These are phyloP conservation scores for Phaeolepiota aurea DNA, from an alignment of 768 basidiomycete species.

Conservation along the genomic window DNA sequence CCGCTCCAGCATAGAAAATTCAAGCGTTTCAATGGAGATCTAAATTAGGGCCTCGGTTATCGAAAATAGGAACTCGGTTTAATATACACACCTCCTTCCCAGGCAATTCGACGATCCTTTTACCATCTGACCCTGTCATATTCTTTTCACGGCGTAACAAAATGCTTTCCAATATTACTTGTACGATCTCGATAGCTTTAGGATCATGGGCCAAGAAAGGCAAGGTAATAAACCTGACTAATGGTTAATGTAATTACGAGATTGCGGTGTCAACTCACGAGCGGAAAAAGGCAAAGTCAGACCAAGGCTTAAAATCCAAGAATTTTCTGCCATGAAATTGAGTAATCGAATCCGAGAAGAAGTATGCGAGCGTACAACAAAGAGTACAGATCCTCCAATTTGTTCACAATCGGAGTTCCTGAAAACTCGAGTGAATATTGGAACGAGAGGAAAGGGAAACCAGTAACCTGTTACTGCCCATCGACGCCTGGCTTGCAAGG, in stretches of 20 bases:
- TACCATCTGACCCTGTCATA: slow-evolving; percentile 82
- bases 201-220: slow-evolving; percentile 89
- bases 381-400: slow-evolving; percentile 86
- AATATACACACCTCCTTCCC: slow-evolving; percentile 59
- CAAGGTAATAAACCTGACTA: slow-evolving; percentile 71
- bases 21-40: slow-evolving; percentile 66
- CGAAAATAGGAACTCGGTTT: neutral
- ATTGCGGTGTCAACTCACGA: slow-evolving; percentile 40
- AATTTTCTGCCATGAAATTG: slow-evolving; percentile 48
- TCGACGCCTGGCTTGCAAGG: slow-evolving; percentile 65
- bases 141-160: slow-evolving; percentile 88
- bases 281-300: slow-evolving; percentile 81
- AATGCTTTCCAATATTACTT: slow-evolving; percentile 86
- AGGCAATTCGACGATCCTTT: slow-evolving; percentile 82
- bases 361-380: slow-evolving; percentile 41
- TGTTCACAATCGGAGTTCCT: slow-evolving; percentile 94
- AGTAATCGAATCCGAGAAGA: neutral
- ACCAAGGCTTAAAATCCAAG: slow-evolving; percentile 73
- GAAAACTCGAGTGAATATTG: neutral
- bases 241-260: slow-evolving; percentile 1
- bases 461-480: slow-evolving; percentile 82
- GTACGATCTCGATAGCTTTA: slow-evolving; percentile 91
- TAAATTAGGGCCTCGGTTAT: slow-evolving; percentile 15
- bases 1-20: slow-evolving; percentile 72
- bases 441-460: neutral